A percentile compares a stretch with the other conserved stretches of the same genome.
phyloP scores from a whole-genome alignment of 2,329 filamentous ascomycete species.

The Ophiostoma angusticollis region DNA sequence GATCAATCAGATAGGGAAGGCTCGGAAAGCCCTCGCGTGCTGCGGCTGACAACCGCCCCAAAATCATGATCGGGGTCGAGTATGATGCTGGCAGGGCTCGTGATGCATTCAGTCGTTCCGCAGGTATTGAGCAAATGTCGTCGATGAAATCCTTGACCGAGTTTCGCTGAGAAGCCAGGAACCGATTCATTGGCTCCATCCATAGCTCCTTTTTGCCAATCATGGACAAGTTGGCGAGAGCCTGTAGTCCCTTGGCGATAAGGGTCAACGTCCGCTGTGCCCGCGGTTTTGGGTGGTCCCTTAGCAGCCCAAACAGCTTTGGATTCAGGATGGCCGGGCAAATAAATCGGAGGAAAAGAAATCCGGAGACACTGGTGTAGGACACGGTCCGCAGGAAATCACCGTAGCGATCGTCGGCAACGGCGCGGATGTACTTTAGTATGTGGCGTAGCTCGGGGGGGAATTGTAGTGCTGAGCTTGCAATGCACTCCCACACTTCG shows the following conservation, averaged over 20 bases:
- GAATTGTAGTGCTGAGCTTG: slow-evolving; percentile 58
- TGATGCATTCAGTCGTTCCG: slow-evolving; percentile 43
- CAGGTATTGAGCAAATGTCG: slow-evolving; percentile 68
- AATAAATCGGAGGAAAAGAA: slow-evolving; percentile 88
- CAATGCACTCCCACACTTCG: slow-evolving; percentile 75
- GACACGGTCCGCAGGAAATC: slow-evolving; percentile 80
- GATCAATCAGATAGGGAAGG: slow-evolving; percentile 84
- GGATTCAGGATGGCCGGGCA: slow-evolving; percentile 93
- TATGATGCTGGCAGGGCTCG: slow-evolving; percentile 66
- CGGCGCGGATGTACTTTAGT: slow-evolving; percentile 81
- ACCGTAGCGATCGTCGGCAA: slow-evolving; percentile 87
- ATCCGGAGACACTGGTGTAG: slow-evolving; percentile 91
- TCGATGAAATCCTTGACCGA: slow-evolving; percentile 83
- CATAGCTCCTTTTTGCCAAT: slow-evolving; percentile 95
- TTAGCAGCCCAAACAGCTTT: slow-evolving; percentile 76
- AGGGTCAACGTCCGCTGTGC: slow-evolving; percentile 82
- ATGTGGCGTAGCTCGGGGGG: slow-evolving; percentile 73
- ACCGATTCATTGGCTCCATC: slow-evolving; percentile 98
- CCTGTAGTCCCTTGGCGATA: slow-evolving; percentile 85
- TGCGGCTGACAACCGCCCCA: slow-evolving; percentile 64
- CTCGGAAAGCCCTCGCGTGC: slow-evolving; percentile 87
- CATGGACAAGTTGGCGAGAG: slow-evolving; percentile 76
- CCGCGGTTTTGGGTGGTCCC: slow-evolving; percentile 68
- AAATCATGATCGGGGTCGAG: slow-evolving; percentile 82
- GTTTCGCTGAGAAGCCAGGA: slow-evolving; percentile 60